Evolutionary conservation across 495 filamentous ascomycete species (phyloP), one percentile per base, ranked within the genome.

Genomic region (Tuber magnatum): DNA sequence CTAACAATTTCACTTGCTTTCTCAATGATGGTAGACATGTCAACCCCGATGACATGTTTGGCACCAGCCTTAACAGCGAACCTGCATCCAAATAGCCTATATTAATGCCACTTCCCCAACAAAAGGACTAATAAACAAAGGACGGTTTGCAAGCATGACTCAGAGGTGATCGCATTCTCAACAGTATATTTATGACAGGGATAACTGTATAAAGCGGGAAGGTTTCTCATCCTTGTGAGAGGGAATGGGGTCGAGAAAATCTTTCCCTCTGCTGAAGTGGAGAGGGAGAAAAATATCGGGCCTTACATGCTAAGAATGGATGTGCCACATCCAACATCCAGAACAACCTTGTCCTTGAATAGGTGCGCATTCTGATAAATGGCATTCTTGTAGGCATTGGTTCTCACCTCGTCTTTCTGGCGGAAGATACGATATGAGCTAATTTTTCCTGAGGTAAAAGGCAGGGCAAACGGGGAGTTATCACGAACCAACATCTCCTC

Each of bases 301-400:
- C 6, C 89, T 75, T 85, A 93, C 92, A 93, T 93, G 91, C 91
- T 92, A 75, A 93, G 90, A 82, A 93, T 93, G 81, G 90, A 90
- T 42, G 95, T 98, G 83, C 95, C 95, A 85, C 95, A 99, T 83
- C 95, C 95, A 74, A 99, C 94, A 84, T 99, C 95, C 44, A 99
- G 90, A 72, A 99, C 95, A 28, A 94, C 89, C 87, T 98, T 99
- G 86, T 94, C 94, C 83, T 93, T 94, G 89, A 99, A 97, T 69
- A 99, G 88, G 84, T 97, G 90, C 84, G 91, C 91, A 86, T 99
- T 97, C 83, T 93, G 93, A 81, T 97, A 92, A 82, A 99, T 98
- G 24, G 95, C 90, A 84, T 98, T 93, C 85, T 95, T 94, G 87
- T 99, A 99, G 28, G 93, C 95, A 81, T 89, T 89, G 32, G 95